These are phyloP conservation scores for Diaporthe aspalathi DNA, from an alignment of 2,329 filamentous ascomycete genomes.

Conservation along the genomic window DNA sequence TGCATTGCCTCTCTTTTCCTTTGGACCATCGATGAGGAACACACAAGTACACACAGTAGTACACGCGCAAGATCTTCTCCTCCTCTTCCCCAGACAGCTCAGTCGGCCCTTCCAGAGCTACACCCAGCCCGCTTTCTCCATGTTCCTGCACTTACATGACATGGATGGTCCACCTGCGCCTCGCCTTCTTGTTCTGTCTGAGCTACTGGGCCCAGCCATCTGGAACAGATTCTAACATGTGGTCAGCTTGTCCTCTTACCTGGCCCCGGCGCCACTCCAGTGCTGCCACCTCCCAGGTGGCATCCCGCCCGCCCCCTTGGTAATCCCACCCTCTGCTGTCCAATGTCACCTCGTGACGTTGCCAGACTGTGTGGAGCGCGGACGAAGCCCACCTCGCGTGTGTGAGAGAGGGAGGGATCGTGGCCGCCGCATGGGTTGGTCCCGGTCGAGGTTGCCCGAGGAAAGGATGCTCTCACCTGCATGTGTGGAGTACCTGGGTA, in stretches of 20 bases:
- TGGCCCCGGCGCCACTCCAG: conserved; percentile 15
- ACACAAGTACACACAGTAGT: neutral
- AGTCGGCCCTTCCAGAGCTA: conserved; percentile 26
- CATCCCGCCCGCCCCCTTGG: conserved; percentile 17
- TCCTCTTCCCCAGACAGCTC: conserved; percentile 21
- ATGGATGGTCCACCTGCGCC: conserved; percentile 8
- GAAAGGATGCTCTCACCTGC: conserved; percentile 1
- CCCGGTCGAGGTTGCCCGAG: conserved; percentile 1
- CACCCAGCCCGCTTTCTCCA: conserved; percentile 20
- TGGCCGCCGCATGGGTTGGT: neutral
- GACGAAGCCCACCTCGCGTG: conserved; percentile 21
- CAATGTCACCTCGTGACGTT: neutral
- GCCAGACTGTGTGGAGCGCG: conserved; percentile 22
- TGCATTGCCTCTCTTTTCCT: neutral
- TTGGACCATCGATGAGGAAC: neutral
- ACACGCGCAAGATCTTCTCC: no score
- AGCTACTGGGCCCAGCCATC: neutral
- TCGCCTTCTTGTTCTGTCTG: neutral
- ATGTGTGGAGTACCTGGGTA: neutral
- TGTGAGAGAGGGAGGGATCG: neutral
- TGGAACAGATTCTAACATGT: conserved; percentile 11
- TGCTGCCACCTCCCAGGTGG: conserved; percentile 10
- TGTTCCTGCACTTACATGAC: conserved; percentile 27
- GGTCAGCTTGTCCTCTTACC: conserved; percentile 15
- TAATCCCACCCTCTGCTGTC: conserved; percentile 6